phyloP scores from a whole-genome alignment of 2,329 filamentous ascomycete species.

The Coniella vitis region DNA sequence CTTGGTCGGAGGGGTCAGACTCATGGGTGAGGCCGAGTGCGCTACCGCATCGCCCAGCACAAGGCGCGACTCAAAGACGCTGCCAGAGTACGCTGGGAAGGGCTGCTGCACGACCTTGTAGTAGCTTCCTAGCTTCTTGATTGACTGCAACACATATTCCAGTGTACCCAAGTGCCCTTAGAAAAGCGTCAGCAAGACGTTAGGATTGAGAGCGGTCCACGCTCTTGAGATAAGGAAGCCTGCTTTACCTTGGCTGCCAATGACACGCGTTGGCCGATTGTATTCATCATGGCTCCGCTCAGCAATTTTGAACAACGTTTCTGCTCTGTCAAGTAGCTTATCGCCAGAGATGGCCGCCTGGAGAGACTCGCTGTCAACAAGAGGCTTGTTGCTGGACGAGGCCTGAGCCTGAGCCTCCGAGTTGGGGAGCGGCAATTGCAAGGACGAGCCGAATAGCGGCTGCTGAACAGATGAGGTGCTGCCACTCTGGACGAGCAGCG shows the following conservation, averaged over 20 bases:
- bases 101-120: constrained; percentile 57
- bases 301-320: constrained; percentile 57
- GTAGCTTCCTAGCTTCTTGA: constrained; percentile 51
- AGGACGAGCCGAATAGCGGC: constrained; percentile 2
- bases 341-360: constrained; percentile 49
- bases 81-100: constrained; percentile 56
- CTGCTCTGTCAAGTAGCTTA: constrained; percentile 51
- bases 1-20: constrained; percentile 59
- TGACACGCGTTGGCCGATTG: constrained; percentile 63
- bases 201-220: neutral
- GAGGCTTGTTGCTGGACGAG: constrained; percentile 24
- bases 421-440: constrained; percentile 1
- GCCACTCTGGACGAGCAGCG: neutral
- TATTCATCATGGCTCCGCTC: constrained; percentile 53
- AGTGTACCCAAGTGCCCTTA: constrained; percentile 59
- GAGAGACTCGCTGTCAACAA: constrained; percentile 48
- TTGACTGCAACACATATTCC: constrained; percentile 51
- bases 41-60: constrained; percentile 47
- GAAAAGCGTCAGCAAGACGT: neutral
- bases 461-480: constrained; percentile 6
- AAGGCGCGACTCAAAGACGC: constrained; percentile 51
- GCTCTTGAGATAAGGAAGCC: neutral
- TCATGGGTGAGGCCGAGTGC: constrained; percentile 48
- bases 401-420: too few species aligned
- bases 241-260: constrained; percentile 53